Evolutionary conservation across 768 basidiomycete genomes (phyloP), one percentile per base, ranked within the genome.

Genomic region (Termitomyces eurrhizus): DNA sequence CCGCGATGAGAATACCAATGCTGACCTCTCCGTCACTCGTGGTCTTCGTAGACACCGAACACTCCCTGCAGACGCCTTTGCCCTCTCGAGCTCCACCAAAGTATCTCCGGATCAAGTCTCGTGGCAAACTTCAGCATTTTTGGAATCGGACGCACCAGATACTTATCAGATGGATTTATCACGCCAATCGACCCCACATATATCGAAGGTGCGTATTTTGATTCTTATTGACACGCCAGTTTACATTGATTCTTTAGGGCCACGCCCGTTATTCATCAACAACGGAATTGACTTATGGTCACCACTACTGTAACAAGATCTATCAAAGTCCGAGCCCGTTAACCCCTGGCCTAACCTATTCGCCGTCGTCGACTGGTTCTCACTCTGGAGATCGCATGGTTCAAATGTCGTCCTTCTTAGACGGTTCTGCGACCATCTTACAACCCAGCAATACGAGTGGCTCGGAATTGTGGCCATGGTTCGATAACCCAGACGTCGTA

Each of bases 361-460:
- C 86, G 0, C 86, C 86, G 0, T 80, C 83, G 1, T 80, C 85
- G 4, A 85, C 84, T 1, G 84, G 83, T 58, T 86, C 82, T 0
- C 78, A 77, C 13, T 81, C 81, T 6, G 72, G 78, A 51, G 84
- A 85, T 64, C 78, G 78, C 26, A 86, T 83, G 0, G 74, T 85
- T 26, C 85, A 86, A 64, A 81, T 85, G 80, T 70, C 78, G 16
- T 76, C 72, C 0, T 84, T 84, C 59, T 70, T 78, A 66, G 84
- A 86, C 61, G 78, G 78, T 42, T 66, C 68, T 41, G 71, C 73
- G 67, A 66, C 64, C 14, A 49, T 66, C 37, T 55, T 62, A 32
- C 52, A 56, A 46, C 8, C 64, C 52, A 42, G 56, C 58, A 53
- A 59, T 48, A 50, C 52, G 54, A 49, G 62, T 64, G 62, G 57